Percentiles rank a stretch among this genome's conserved stretches.
Evolutionary conservation across 768 basidiomycete genomes (phyloP).

Genomic region (Plicaturopsis crispa): DNA sequence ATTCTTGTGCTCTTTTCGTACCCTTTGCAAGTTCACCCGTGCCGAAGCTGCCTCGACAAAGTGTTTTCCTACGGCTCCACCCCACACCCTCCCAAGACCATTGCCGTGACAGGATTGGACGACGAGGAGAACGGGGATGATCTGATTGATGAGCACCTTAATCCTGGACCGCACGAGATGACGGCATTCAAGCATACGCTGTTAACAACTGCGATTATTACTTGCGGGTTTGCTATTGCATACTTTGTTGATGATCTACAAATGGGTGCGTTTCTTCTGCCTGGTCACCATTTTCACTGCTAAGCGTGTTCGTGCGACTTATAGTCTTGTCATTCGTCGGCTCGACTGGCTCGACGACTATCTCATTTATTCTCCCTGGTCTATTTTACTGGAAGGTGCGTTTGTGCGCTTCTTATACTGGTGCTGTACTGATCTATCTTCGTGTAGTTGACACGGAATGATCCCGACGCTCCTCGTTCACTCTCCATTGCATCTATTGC

Average conservation of each 20-base stretch:
- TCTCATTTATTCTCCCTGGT: constrained; percentile 93
- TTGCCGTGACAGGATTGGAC: constrained; percentile 16
- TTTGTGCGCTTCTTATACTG: neutral
- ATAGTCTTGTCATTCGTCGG: constrained; percentile 94
- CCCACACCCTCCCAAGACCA: constrained; percentile 18
- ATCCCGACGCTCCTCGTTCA: constrained; percentile 42
- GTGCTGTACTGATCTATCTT: constrained; percentile 5
- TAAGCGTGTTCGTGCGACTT: constrained; percentile 2
- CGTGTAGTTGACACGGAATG: constrained; percentile 59
- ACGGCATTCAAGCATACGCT: constrained; percentile 56
- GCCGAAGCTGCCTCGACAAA: constrained; percentile 87
- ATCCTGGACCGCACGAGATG: constrained; percentile 64
- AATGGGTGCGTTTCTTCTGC: constrained; percentile 51
- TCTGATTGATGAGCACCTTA: constrained; percentile 44
- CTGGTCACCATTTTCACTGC: constrained; percentile 2
- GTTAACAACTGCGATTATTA: constrained; percentile 62
- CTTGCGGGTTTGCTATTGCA: constrained; percentile 61
- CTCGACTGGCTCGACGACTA: constrained; percentile 92
- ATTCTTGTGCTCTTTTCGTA: constrained; percentile 88
- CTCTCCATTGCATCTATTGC: constrained; percentile 58
- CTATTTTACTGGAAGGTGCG: constrained; percentile 88
- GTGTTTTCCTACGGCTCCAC: constrained; percentile 50
- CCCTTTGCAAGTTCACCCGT: constrained; percentile 91
- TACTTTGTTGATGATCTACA: constrained; percentile 74
- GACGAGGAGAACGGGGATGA: constrained; percentile 42